These are phyloP conservation scores for Ogataea thermomethanolica DNA, from an alignment of 805 yeast genomes.

Conservation along the genomic window DNA sequence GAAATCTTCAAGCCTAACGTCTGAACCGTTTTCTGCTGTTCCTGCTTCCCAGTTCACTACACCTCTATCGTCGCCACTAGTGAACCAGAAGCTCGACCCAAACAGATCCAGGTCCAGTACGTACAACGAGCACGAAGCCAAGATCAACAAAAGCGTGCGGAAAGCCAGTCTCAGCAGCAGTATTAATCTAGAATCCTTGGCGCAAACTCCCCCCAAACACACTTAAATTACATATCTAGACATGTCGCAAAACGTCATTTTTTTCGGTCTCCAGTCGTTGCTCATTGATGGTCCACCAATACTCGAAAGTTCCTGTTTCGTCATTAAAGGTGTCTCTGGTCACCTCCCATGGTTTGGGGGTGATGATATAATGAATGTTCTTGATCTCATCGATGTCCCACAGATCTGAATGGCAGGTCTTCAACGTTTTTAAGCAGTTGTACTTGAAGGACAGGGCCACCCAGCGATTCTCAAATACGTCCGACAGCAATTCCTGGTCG, in stretches of 20 bases:
- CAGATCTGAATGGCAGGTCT: slow-evolving; percentile 40
- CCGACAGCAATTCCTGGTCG: slow-evolving; percentile 55
- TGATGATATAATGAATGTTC: slow-evolving; percentile 53
- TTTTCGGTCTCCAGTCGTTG: slow-evolving; percentile 27
- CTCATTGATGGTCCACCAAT: slow-evolving; percentile 49
- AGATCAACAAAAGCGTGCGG: slow-evolving; percentile 6
- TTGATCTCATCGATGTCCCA: slow-evolving; percentile 49
- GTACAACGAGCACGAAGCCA: slow-evolving; percentile 19
- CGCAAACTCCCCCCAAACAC: not conserved
- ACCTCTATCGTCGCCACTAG: slow-evolving; percentile 12
- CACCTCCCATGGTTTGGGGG: slow-evolving; percentile 62
- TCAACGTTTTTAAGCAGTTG: slow-evolving; percentile 54
- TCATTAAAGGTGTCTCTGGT: slow-evolving; percentile 32
- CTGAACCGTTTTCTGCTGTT: slow-evolving; percentile 10
- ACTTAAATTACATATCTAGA: slow-evolving; percentile 1
- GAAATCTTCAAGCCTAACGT: slow-evolving; percentile 6
- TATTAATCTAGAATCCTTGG: slow-evolving; percentile 7
- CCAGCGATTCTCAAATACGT: slow-evolving; percentile 51
- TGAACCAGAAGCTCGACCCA: slow-evolving; percentile 12
- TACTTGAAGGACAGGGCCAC: slow-evolving; percentile 48
- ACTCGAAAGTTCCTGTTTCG: slow-evolving; percentile 44
- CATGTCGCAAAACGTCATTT: slow-evolving; percentile 1
- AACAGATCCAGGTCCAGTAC: slow-evolving; percentile 25
- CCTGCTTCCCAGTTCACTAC: slow-evolving; percentile 9
- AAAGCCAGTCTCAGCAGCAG: slow-evolving; percentile 11